Evolutionary conservation across 176 grass and related monocot species (phyloP).

Genomic region (Oryza glumipatula): DNA sequence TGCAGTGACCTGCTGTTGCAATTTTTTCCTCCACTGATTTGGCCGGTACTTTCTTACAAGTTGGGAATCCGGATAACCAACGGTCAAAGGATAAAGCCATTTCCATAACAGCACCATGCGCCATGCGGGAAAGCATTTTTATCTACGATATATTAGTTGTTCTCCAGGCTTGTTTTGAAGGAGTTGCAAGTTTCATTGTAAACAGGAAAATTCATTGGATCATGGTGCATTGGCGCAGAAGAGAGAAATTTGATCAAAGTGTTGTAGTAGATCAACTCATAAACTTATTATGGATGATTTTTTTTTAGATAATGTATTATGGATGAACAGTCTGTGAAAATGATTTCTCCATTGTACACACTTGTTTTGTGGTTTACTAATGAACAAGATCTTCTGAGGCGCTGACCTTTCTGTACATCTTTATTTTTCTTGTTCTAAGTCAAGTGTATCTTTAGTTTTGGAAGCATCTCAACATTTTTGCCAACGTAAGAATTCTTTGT

Average conservation of each 20-base stretch:
- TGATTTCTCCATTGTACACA: neutral
- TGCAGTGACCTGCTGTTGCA: neutral
- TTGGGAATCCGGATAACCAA: neutral
- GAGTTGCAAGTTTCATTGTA: neutral
- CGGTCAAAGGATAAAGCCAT: neutral
- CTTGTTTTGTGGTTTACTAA: neutral
- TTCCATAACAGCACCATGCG: neutral
- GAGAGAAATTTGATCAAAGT: neutral
- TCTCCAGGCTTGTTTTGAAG: neutral
- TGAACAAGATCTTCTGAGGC: neutral
- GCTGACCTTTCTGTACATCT: neutral
- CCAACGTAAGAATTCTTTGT: neutral
- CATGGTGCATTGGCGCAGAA: neutral
- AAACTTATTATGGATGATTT: neutral
- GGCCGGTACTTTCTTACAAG: neutral
- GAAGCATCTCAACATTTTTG: conserved; percentile 15
- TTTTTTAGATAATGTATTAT: neutral
- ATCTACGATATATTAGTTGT: neutral
- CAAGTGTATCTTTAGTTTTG: conserved; percentile 5
- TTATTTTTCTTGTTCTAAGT: neutral
- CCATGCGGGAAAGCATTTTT: neutral
- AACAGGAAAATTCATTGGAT: neutral
- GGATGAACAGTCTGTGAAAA: neutral
- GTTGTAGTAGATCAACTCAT: neutral
- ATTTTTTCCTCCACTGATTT: neutral